Evolutionary conservation across 2,329 filamentous ascomycete species (phyloP), one percentile per base, ranked within the genome.

Genomic region (Talaromyces sp.): DNA sequence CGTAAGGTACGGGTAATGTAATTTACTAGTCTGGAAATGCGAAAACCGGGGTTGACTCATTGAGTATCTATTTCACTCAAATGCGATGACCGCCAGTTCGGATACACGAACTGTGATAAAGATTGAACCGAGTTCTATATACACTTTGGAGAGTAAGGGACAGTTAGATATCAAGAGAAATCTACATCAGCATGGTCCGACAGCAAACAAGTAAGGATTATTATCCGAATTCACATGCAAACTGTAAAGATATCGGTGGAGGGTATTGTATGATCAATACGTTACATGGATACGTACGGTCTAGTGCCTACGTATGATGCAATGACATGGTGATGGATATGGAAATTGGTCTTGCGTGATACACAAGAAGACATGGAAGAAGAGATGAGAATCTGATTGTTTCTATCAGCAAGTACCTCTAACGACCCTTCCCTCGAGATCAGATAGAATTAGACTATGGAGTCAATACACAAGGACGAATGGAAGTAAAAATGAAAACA

Each of bases 41-140:
- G 56, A 61, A 62, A 58, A 62, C 60, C 55, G 60, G 60, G 60
- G 60, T 53, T 40, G 41, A 21, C 19, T 40, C n/a, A 9, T 5
- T 9, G 28, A 5, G 10, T 35, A 4, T 41, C 31, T 37, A 1
- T 9, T 8, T 4, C n/a, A 25, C 35, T 17, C 17, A 21, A 19
- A 52, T 39, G 33, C 10, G 31, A 33, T 37, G 17, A n/a, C 17
- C 5, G 15, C 9, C 2, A 4, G 31, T 5, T 17, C 21, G 13
- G 22, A 15, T 19, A 13, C 8, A n/a, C n/a, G 4, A 15, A 11
- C 25, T 17, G 22, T 10, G 10, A 33, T 21, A 48, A 17, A 15
- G 8, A 25, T n/a, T 28, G 5, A 35, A 35, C 10, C 33, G 10
- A 11, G 33, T 11, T 35, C 5, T 35, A 9, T 35, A 8, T 35